These are phyloP conservation scores for Polytolypa hystricis DNA, from an alignment of 2,329 filamentous ascomycete genomes.

Conservation along the genomic window DNA sequence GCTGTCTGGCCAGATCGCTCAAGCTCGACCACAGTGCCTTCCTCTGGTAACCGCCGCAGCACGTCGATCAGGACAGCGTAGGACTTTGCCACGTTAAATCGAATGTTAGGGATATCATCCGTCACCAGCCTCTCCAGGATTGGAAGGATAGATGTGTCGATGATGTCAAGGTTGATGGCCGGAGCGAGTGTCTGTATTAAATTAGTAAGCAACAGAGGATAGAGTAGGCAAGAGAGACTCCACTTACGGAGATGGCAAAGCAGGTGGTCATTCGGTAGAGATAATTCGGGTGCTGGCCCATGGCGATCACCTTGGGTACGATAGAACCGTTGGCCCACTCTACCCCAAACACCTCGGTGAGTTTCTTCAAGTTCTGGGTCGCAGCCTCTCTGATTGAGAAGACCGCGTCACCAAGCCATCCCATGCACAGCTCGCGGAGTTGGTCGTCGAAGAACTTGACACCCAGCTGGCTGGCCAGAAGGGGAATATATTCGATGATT, in stretches of 20 bases:
- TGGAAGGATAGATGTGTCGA: constrained; percentile 83
- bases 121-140: constrained; percentile 90
- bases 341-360: constrained; percentile 96
- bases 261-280: constrained; percentile 99
- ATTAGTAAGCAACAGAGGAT: not conserved
- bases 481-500: constrained; percentile 97
- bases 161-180: constrained; percentile 86
- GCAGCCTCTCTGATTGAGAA: constrained; percentile 98
- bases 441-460: constrained; percentile 99
- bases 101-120: constrained; percentile 96
- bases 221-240: not conserved
- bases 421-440: constrained; percentile 90
- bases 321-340: constrained; percentile 96
- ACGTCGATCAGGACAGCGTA: constrained; percentile 83
- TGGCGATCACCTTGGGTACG: constrained; percentile 95
- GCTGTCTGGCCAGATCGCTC: constrained; percentile 58
- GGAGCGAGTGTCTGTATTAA: constrained; percentile 71
- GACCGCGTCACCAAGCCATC: constrained; percentile 94
- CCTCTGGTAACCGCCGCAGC: constrained; percentile 79
- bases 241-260: constrained; percentile 89
- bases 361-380: constrained; percentile 93
- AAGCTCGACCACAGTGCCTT: constrained; percentile 73
- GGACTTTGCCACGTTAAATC: constrained; percentile 98
- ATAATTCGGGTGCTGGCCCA: constrained; percentile 98
- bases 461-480: constrained; percentile 88